Conservation (phyloP, 202 grass and related monocot species). For the Dendrocalamus latiflorus region DNA sequence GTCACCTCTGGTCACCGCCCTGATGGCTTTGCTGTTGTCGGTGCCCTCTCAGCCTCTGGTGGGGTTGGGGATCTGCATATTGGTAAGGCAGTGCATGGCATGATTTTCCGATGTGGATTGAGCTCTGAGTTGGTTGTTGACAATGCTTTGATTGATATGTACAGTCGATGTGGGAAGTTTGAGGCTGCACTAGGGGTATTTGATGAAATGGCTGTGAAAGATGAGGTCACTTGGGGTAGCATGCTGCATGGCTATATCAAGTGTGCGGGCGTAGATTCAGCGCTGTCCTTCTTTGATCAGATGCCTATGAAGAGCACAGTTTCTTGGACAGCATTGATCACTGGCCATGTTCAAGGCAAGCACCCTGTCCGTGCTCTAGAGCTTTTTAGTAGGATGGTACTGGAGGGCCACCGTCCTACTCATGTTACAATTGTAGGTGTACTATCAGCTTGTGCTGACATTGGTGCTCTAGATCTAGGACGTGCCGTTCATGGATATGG, state of each 20-base stretch:
- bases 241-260: constrained; percentile 54
- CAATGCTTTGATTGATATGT: constrained; percentile 63
- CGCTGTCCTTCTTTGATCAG: constrained; percentile 38
- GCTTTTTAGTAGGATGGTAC: constrained; percentile 51
- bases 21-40: constrained; percentile 42
- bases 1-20: not conserved
- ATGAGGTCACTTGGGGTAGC: constrained; percentile 54
- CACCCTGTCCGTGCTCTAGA: constrained; percentile 43
- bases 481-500: constrained; percentile 46
- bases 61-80: not conserved
- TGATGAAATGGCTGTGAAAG: constrained; percentile 30
- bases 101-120: constrained; percentile 35
- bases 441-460: constrained; percentile 57
- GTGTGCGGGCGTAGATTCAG: constrained; percentile 29
- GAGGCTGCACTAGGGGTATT: constrained; percentile 25
- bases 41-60: constrained; percentile 30
- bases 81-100: constrained; percentile 22
- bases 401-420: constrained; percentile 40
- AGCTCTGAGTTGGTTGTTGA: constrained; percentile 17
- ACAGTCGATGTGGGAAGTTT: constrained; percentile 38
- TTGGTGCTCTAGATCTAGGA: constrained; percentile 58
- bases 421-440: constrained; percentile 48
- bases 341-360: constrained; percentile 50
- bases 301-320: constrained; percentile 34
- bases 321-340: constrained; percentile 56